Base-by-base conservation (phyloP, 140 eudicot species). In the Stevia rebaudiana region DNA sequence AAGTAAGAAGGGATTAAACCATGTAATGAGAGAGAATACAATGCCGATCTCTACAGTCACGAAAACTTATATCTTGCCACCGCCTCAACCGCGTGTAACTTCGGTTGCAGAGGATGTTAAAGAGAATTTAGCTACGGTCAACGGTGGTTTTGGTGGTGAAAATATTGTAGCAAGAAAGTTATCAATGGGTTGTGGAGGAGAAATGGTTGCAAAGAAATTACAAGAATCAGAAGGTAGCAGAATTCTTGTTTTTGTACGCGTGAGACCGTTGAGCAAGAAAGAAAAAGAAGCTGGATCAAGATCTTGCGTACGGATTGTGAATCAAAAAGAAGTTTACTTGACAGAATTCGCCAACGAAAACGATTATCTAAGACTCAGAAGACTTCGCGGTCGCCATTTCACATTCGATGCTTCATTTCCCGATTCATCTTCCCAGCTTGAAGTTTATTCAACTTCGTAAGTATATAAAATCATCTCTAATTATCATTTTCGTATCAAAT, bases 371-470 rank as follows among this genome's bases (percentile, higher is more conserved):
- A 61, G 96, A 67, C 83, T 88, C 5, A 88, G 84, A 48, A 81
- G 96, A 73, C 79, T 88, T 3, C 77, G 90, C 4, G 96, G 96
- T 22, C 80, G 96, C 12, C 96, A 88, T 80, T 88, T 88, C 60
- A 85, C 96, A 0, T 88, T 88, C 11, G 96, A 88, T 76, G 76
- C 90, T 7, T 76, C 96, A 0, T 88, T 88, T 63, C 88, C 94
- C 0, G 96, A 88, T 55, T 59, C 90, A 9, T 73, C 96, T 61
- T 63, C 94, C 52, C 96, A 88, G 44, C 78, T 28, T 9, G 90
- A 88, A 31, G 87, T 88, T 52, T 88, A 88, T 68, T 80, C 90
- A 69, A 82, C 90, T 52, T 80, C 96, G 96, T 88, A 71, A 85
- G 96, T 76, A 28, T 41, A 22, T 9, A 43, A 12, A 11, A 24